Conservation (phyloP, 2,329 filamentous ascomycete genomes). For the Penicillium sp. region DNA sequence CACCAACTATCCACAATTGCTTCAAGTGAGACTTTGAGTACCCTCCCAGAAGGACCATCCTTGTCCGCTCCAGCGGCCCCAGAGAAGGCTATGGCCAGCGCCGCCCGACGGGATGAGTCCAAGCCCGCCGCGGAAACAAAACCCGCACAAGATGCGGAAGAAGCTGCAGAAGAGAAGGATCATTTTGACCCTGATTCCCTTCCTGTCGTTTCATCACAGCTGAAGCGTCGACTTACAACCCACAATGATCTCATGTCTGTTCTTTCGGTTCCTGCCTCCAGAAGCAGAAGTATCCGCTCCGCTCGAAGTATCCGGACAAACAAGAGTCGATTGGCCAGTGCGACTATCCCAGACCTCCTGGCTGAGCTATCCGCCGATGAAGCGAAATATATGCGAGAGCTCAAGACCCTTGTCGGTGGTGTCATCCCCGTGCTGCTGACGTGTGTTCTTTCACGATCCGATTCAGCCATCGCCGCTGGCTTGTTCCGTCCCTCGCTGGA, state of each 20-base stretch:
- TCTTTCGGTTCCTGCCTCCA: constrained; percentile 65
- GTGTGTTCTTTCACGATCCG: constrained; percentile 74
- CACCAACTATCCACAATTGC: constrained; percentile 59
- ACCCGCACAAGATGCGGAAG: constrained; percentile 13
- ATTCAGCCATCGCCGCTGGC: constrained; percentile 63
- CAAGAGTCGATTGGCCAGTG: constrained; percentile 64
- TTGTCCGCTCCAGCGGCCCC: constrained; percentile 7
- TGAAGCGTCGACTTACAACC: constrained; percentile 79
- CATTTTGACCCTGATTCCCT: constrained; percentile 45
- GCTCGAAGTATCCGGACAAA: constrained; percentile 75
- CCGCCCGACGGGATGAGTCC: not conserved
- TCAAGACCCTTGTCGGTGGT: constrained; percentile 90
- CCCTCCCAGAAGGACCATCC: constrained; percentile 23
- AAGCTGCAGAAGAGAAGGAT: constrained; percentile 39
- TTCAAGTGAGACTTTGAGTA: constrained; percentile 55
- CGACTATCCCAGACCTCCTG: constrained; percentile 74
- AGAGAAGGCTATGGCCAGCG: not conserved
- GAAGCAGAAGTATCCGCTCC: constrained; percentile 70
- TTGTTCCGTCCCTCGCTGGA: constrained; percentile 63
- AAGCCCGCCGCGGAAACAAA: not conserved
- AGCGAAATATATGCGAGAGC: constrained; percentile 80
- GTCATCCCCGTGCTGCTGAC: constrained; percentile 90
- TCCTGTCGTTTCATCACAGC: constrained; percentile 47
- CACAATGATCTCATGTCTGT: constrained; percentile 95
- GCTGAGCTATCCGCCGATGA: constrained; percentile 81